phyloP scores from a whole-genome alignment of 495 filamentous ascomycete genomes.

The Lophium mytilinum region DNA sequence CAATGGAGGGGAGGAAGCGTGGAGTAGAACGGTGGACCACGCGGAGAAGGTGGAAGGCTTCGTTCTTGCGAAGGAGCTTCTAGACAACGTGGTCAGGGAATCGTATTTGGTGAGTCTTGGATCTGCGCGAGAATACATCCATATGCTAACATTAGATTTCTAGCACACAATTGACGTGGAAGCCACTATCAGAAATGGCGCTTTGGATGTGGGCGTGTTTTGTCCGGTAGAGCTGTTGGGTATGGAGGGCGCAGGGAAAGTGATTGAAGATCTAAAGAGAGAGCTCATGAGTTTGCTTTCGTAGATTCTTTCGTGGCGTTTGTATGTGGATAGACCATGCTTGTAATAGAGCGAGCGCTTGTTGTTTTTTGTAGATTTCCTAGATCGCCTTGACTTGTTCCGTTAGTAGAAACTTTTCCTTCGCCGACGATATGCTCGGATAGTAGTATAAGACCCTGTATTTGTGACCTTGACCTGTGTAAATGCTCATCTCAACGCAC shows the following conservation, averaged over 20 bases:
- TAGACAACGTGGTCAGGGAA: constrained; percentile 17
- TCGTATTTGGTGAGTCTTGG: constrained; percentile 32
- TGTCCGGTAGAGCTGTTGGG: constrained; percentile 33
- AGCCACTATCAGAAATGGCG: constrained; percentile 37
- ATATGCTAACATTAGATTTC: constrained; percentile 8
- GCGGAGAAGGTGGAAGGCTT: constrained; percentile 2
- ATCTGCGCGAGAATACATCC: neutral
- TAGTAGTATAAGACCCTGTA: too few species aligned
- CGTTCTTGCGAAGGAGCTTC: constrained; percentile 18
- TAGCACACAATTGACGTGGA: constrained; percentile 52
- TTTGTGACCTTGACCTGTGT: too few species aligned
- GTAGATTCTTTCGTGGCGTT: neutral
- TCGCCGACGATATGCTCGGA: too few species aligned
- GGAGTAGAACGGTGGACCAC: constrained; percentile 8
- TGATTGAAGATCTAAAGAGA: constrained; percentile 23
- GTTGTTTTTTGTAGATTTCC: neutral
- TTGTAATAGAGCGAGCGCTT: too few species aligned
- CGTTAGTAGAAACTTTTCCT: too few species aligned
- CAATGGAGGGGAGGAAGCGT: neutral
- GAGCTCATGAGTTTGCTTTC: constrained; percentile 6
- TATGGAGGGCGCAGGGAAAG: constrained; percentile 25
- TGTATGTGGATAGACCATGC: neutral
- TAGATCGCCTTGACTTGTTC: neutral
- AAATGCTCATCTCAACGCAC: too few species aligned
- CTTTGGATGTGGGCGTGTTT: constrained; percentile 50